Base-by-base conservation (phyloP, 805 yeast species). In the Saccharomycopsis sp. region DNA sequence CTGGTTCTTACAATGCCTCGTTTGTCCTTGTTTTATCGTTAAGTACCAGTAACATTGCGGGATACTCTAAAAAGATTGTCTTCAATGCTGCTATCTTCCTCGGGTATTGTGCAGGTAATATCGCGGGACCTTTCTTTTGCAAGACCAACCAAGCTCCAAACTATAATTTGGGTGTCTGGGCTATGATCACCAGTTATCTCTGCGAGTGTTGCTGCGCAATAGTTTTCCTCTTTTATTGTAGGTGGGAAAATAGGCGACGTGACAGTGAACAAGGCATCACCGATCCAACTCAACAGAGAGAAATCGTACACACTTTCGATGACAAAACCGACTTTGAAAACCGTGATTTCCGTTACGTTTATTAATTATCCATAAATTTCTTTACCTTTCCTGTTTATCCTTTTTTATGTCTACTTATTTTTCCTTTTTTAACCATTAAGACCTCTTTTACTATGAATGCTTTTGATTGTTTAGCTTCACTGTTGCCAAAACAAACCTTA, bases 311-410 rank as follows among this genome's bases (percentile, higher is more conserved):
- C 62, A 75, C 79, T 64, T 79, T 79, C 67, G 68, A 75, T 63
- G 90, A 84, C 67, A 64, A 79, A 64, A 83, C 89, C 0, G 89
- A 84, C 65, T 70, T 74, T 14, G 79, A 83, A 64, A 84, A 84
- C 62, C 74, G 72, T 54, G 75, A 73, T 61, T 84, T 84, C 67
- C 76, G 87, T 65, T 84, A 84, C 65, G 69, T 76, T 5, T 77
- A 73, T 61, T 79, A 66, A 61, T 44, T 53, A 34, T 54, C 52
- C 60, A 41, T 61, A 53, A 29, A n/a, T 55, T 53, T 52, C 47
- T 51, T 29, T 37, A 37, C n/a, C n/a, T 12, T 37, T 37, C n/a
- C n/a, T 37, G n/a, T 37, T 37, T 37, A 37, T 37, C n/a, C n/a
- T 12, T 37, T 12, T 12, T 37, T 12, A 12, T 12, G 12, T 12